phyloP scores from a whole-genome alignment of 108 stramenopile genomes.

The Nitzschia inconspicua region DNA sequence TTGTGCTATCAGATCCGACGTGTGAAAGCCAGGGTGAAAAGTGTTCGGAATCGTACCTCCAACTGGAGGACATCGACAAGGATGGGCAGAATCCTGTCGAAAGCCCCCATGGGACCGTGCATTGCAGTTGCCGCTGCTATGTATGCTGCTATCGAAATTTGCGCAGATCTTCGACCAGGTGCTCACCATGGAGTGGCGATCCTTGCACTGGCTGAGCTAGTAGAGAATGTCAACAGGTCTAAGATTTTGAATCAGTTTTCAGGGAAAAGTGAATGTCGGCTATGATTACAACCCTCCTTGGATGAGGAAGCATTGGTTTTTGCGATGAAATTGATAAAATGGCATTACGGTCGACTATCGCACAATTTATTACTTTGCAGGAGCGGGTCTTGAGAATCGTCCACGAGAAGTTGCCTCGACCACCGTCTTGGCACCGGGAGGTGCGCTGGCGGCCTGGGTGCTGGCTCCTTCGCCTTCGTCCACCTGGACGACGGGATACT shows the following conservation, averaged over 20 bases:
- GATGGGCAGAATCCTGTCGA: not conserved
- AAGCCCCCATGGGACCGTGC: not conserved
- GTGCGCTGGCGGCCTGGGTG: conserved; percentile 1
- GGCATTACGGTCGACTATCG: too few relatives aligned
- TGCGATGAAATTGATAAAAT: too few relatives aligned
- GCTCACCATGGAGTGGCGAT: conserved; percentile 15
- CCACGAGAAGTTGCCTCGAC: conserved; percentile 49
- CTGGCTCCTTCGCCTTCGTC: conserved; percentile 57
- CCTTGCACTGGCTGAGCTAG: conserved; percentile 5
- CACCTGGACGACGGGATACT: conserved; percentile 77
- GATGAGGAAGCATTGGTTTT: too few relatives aligned
- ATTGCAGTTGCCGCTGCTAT: conserved; percentile 2
- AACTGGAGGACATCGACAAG: not conserved
- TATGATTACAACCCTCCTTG: too few relatives aligned
- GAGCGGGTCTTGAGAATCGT: conserved; percentile 44
- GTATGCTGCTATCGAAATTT: conserved; percentile 1
- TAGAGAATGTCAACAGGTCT: conserved; percentile 5
- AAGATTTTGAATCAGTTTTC: conserved; percentile 5
- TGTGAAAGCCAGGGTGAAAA: not conserved
- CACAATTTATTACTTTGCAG: conserved; percentile 1
- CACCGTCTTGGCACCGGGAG: conserved; percentile 20
- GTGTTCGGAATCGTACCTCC: not conserved
- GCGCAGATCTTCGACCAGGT: conserved; percentile 3
- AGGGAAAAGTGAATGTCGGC: too few relatives aligned
- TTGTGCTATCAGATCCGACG: not conserved